Evolutionary conservation across 2,329 filamentous ascomycete genomes (phyloP), one percentile per base, ranked within the genome.

Genomic region (Cladosporium oxysporum): DNA sequence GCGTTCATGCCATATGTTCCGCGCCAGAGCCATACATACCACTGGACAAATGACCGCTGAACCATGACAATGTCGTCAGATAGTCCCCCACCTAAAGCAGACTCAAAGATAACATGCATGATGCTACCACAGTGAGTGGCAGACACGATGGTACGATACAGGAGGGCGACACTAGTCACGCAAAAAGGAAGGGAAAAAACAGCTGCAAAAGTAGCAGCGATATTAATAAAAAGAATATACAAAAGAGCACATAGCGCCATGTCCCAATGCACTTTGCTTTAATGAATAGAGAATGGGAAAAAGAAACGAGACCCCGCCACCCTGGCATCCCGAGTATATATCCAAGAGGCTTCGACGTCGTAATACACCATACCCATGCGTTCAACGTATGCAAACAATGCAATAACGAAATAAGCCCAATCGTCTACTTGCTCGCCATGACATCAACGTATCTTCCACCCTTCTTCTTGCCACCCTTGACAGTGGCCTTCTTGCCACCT

Each of bases 361-460:
- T 44, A 18, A 18, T 31, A 53, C 26, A 53, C 28, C 50, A 18
- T 29, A 10, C 18, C 14, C 28, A 53, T 53, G 50, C 50, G 50
- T 29, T n/a, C 50, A n/a, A 29, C 18, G 28, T 28, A 53, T 53
- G 50, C 28, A 31, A 52, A n/a, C 16, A n/a, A 53, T 31, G 26
- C 28, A 53, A 53, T 28, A 23, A 50, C 3, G 50, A 28, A 50
- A 31, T 6, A 14, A 53, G 21, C 28, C 16, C 6, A 28, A 31
- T 53, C 50, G 26, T 53, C 55, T 65, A 65, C 47, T 65, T 65
- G 10, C 29, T 28, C 11, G 90, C 91, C 93, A 98, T 97, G 67
- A 99, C 92, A 84, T 99, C 95, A 33, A 99, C 89, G 82, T 99
- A 99, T 31, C 93, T 84, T 33, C 92, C 90, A 26, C 90, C 88